These are phyloP conservation scores for Zygoascus sp. DNA, from an alignment of 1,139 yeast species.

Conservation along the genomic window DNA sequence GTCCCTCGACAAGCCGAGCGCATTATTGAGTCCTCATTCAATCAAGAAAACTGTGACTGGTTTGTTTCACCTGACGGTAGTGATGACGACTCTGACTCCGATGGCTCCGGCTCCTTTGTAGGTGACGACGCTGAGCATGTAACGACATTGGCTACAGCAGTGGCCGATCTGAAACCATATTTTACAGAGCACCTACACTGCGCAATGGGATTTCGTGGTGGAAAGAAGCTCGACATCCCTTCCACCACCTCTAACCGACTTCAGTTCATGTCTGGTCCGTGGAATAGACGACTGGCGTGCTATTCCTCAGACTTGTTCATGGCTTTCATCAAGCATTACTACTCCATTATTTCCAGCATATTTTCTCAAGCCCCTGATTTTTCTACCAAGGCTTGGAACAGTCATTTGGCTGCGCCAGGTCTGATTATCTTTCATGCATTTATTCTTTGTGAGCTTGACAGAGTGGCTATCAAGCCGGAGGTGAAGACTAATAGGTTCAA, in stretches of 20 bases:
- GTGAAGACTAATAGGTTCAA: conserved; percentile 15
- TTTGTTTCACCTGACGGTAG: conserved; percentile 23
- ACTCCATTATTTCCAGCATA: conserved; percentile 31
- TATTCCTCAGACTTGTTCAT: conserved; percentile 54
- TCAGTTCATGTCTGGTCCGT: conserved; percentile 52
- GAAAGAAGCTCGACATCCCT: conserved; percentile 12
- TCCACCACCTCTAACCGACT: conserved; percentile 21
- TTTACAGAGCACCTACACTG: conserved; percentile 28
- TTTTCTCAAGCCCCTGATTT: conserved; percentile 20
- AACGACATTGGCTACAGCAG: conserved; percentile 17
- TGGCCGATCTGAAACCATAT: conserved; percentile 21
- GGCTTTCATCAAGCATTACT: conserved; percentile 71
- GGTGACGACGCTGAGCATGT: conserved; percentile 11
- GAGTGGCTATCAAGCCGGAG: conserved; percentile 25
- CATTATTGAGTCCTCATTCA: conserved; percentile 2
- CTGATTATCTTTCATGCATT: conserved; percentile 34
- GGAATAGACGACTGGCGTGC: conserved; percentile 65
- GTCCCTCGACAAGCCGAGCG: conserved; percentile 13
- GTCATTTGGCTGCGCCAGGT: conserved; percentile 37
- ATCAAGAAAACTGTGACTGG: conserved; percentile 14
- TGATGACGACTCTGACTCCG: conserved; percentile 23
- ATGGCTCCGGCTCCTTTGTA: conserved; percentile 1
- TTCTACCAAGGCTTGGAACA: conserved; percentile 17
- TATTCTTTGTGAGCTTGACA: conserved; percentile 33
- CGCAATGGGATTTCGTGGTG: conserved; percentile 24